These are phyloP conservation scores for Sphaerulina vaccinii DNA, from an alignment of 2,329 filamentous ascomycete species.

Conservation along the genomic window DNA sequence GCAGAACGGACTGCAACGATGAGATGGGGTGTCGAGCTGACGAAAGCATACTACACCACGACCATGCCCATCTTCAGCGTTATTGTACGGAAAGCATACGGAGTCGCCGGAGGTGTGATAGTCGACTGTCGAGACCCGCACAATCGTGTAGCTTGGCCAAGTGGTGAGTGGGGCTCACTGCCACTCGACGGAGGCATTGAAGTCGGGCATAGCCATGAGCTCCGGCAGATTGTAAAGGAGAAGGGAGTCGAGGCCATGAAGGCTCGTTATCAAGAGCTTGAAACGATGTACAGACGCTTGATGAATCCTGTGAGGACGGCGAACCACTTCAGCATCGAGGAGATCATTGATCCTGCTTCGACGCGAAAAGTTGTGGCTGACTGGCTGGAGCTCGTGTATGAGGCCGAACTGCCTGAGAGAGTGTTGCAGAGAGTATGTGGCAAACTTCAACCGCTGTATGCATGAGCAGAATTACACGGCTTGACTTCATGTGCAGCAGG, in stretches of 20 bases:
- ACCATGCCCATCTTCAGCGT: slow-evolving; percentile 64
- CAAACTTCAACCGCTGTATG: slow-evolving; percentile 34
- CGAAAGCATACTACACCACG: slow-evolving; percentile 61
- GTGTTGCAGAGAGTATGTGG: slow-evolving; percentile 44
- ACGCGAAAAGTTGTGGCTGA: slow-evolving; percentile 56
- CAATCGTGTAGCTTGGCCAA: slow-evolving; percentile 63
- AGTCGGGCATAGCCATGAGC: slow-evolving; percentile 60
- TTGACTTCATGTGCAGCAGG: too few relatives aligned
- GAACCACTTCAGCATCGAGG: slow-evolving; percentile 63
- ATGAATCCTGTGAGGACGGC: slow-evolving; percentile 66
- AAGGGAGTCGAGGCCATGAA: slow-evolving; percentile 49
- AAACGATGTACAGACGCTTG: slow-evolving; percentile 59
- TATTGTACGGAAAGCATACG: slow-evolving; percentile 61
- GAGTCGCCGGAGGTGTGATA: slow-evolving; percentile 65
- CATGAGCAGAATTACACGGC: slow-evolving; percentile 10
- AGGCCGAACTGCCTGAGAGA: slow-evolving; percentile 51
- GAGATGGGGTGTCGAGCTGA: slow-evolving; percentile 62
- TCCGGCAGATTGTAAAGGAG: slow-evolving; percentile 55
- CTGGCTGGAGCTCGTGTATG: slow-evolving; percentile 59
- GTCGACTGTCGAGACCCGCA: slow-evolving; percentile 60
- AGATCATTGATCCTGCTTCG: slow-evolving; percentile 63
- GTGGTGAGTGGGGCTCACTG: slow-evolving; percentile 61
- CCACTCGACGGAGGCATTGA: slow-evolving; percentile 65
- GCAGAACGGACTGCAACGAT: slow-evolving; percentile 64
- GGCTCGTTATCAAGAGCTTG: slow-evolving; percentile 55